Conservation (phyloP, 306 rosid species). For the Quercus robur region DNA sequence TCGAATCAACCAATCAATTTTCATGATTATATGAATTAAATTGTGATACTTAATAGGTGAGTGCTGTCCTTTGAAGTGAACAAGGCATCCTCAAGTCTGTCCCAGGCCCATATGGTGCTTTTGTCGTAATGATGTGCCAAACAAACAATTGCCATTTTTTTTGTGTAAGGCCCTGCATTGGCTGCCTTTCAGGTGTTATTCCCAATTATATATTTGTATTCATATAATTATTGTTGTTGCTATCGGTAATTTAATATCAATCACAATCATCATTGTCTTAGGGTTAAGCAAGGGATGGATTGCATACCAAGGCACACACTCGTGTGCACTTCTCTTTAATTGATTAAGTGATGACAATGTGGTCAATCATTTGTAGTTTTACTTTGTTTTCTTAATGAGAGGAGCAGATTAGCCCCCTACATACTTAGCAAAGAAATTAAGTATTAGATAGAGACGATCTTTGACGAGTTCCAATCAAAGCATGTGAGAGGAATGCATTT, state of each 20-base stretch:
- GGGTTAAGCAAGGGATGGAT: constrained; percentile 59
- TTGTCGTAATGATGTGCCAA: neutral
- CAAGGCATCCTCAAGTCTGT: neutral
- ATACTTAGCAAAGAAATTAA: constrained; percentile 11
- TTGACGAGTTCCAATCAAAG: constrained; percentile 23
- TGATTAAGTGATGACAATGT: constrained; percentile 24
- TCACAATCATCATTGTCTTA: constrained; percentile 36
- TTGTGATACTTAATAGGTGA: neutral
- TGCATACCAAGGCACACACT: constrained; percentile 42
- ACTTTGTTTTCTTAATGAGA: constrained; percentile 20
- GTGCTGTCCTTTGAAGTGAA: neutral
- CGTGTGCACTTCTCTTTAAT: constrained; percentile 39
- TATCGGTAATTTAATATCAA: constrained; percentile 7
- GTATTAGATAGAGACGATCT: constrained; percentile 26
- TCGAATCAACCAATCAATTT: neutral
- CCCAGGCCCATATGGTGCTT: neutral
- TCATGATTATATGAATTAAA: neutral
- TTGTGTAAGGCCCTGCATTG: constrained; percentile 5
- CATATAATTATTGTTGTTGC: constrained; percentile 6
- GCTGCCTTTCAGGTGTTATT: constrained; percentile 19
- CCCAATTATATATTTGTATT: constrained; percentile 6
- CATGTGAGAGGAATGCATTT: constrained; percentile 28
- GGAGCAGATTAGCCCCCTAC: constrained; percentile 21
- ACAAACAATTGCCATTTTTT: constrained; percentile 9
- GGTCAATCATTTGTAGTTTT: constrained; percentile 27